phyloP scores from a whole-genome alignment of 176 grass and related monocot genomes.

The Tuctoria greenei region DNA sequence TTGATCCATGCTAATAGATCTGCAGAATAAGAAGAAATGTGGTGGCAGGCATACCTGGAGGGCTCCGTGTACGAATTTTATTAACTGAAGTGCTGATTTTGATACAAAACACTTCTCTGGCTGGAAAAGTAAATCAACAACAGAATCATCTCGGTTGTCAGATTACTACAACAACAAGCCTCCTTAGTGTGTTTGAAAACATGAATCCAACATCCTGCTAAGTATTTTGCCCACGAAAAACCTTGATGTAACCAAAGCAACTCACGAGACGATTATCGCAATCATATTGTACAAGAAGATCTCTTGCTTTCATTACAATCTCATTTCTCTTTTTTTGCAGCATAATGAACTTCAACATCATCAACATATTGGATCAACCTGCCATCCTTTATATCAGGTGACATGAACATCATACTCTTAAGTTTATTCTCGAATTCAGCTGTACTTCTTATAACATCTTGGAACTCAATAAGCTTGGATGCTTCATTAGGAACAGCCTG shows the following conservation, averaged over 20 bases:
- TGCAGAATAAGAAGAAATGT: conserved; percentile 25
- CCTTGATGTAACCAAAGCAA: conserved; percentile 30
- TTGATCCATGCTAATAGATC: neutral
- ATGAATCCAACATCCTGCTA: conserved; percentile 31
- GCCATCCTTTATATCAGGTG: conserved; percentile 62
- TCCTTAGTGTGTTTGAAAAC: conserved; percentile 26
- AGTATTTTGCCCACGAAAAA: conserved; percentile 23
- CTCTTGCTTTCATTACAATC: conserved; percentile 79
- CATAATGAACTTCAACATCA: conserved; percentile 96
- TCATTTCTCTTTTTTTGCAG: conserved; percentile 88
- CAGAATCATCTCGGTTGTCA: conserved; percentile 42
- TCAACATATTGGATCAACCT: conserved; percentile 88
- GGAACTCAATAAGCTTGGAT: conserved; percentile 82
- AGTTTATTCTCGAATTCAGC: conserved; percentile 72
- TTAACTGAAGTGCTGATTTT: conserved; percentile 70
- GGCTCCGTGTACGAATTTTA: conserved; percentile 81
- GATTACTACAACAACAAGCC: conserved; percentile 46
- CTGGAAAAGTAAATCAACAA: conserved; percentile 89
- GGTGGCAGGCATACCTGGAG: conserved; percentile 71
- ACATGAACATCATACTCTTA: conserved; percentile 76
- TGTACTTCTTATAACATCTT: conserved; percentile 81
- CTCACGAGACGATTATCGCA: conserved; percentile 65
- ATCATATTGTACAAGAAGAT: conserved; percentile 71
- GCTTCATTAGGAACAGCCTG: conserved; percentile 89
- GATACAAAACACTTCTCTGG: conserved; percentile 74